Conservation (phyloP, 2,329 filamentous ascomycete genomes). For the Myriosclerotinia duriaeana region DNA sequence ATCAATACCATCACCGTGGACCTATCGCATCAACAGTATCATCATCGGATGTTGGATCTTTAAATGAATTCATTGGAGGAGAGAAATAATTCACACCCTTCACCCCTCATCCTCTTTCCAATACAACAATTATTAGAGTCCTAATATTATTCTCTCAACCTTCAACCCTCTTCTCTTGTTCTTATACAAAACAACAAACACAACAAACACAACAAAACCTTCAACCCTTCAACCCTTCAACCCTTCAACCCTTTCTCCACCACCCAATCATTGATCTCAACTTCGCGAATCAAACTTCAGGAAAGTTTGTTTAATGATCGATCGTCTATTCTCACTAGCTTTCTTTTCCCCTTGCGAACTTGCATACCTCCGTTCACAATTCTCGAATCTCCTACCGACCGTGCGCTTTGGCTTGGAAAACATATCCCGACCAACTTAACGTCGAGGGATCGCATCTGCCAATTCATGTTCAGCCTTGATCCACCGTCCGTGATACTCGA, state of each 20-base stretch:
- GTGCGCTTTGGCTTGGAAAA: constrained; percentile 17
- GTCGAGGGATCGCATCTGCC: constrained; percentile 33
- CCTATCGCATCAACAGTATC: background rate
- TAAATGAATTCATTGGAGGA: background rate
- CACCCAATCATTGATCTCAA: background rate
- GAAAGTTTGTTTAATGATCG: constrained; percentile 18
- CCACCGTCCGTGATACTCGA: constrained; percentile 28
- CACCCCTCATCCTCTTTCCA: too few species aligned
- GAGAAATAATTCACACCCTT: too few species aligned
- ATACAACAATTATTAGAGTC: too few species aligned
- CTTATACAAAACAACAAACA: too few species aligned
- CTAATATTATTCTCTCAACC: too few species aligned
- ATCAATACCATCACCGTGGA: too few species aligned
- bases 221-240: too few species aligned
- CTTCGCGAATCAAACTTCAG: constrained; percentile 19
- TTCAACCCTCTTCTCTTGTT: too few species aligned
- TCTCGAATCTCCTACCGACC: constrained; percentile 21
- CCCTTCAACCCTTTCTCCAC: constrained; percentile 8
- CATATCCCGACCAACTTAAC: constrained; percentile 24
- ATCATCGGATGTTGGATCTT: background rate
- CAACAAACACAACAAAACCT: too few species aligned
- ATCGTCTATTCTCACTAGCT: constrained; percentile 22
- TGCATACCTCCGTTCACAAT: constrained; percentile 21
- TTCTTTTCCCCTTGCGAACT: constrained; percentile 20
- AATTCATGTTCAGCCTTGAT: constrained; percentile 34